Evolutionary conservation across 495 filamentous ascomycete genomes (phyloP).

Genomic region (Antarctomyces pellizariae): DNA sequence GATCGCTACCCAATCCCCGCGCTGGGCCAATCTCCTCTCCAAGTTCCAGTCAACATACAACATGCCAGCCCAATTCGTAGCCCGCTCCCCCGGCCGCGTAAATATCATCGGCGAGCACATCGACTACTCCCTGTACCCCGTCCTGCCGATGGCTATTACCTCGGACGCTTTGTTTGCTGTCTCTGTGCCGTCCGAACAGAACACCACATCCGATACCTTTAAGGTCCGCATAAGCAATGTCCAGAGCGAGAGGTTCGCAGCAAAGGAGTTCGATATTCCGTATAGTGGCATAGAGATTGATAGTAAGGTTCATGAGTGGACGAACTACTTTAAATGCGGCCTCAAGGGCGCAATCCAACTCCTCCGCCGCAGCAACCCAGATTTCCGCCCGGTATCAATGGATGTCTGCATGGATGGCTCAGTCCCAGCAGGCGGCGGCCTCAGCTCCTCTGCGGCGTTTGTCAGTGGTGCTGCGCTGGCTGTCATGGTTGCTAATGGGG

Average conservation of each 20-base stretch:
- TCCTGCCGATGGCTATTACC: constrained; percentile 83
- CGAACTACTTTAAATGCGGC: constrained; percentile 94
- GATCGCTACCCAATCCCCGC: constrained; percentile 25
- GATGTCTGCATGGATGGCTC: constrained; percentile 75
- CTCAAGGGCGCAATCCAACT: constrained; percentile 60
- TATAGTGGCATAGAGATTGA: constrained; percentile 52
- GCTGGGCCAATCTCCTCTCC: constrained; percentile 50
- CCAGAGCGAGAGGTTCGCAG: constrained; percentile 47
- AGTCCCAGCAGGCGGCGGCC: constrained; percentile 74
- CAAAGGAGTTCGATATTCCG: constrained; percentile 52
- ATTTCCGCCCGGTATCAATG: constrained; percentile 52
- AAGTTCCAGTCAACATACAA: constrained; percentile 55
- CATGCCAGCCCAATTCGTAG: constrained; percentile 51
- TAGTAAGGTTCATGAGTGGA: constrained; percentile 71
- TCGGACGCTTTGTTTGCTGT: constrained; percentile 81
- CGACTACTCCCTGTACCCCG: constrained; percentile 91
- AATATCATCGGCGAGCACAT: constrained; percentile 99
- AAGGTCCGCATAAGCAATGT: constrained; percentile 57
- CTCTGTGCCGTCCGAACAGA: constrained; percentile 27
- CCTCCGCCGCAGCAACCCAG: constrained; percentile 38
- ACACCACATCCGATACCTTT: constrained; percentile 15
- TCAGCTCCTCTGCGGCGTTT: constrained; percentile 87
- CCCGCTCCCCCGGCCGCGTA: constrained; percentile 78
- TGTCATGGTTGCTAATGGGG: constrained; percentile 68
- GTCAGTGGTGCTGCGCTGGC: constrained; percentile 78